These are phyloP conservation scores for Nemania sp. DNA, from an alignment of 2,329 filamentous ascomycete species.

Conservation along the genomic window DNA sequence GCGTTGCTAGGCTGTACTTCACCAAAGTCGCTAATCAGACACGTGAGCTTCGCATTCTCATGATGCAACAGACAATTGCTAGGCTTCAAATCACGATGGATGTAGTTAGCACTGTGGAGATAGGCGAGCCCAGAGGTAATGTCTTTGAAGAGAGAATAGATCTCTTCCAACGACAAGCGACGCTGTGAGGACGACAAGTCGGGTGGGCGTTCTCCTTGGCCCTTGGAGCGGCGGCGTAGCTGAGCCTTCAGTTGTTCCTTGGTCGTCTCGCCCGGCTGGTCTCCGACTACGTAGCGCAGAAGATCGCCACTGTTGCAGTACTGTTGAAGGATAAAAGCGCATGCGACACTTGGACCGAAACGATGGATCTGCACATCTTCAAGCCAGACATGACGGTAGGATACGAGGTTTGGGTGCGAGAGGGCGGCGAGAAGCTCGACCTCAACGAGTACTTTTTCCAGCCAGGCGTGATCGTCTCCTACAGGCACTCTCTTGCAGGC, in stretches of 20 bases:
- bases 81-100: slow-evolving; percentile 94
- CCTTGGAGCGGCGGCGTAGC: slow-evolving; percentile 79
- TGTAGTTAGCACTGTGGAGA: slow-evolving; percentile 87
- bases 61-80: slow-evolving; percentile 90
- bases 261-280: slow-evolving; percentile 63
- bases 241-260: slow-evolving; percentile 89
- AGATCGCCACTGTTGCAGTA: slow-evolving; percentile 96
- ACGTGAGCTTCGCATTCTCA: slow-evolving; percentile 70
- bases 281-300: slow-evolving; percentile 80
- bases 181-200: slow-evolving; percentile 49
- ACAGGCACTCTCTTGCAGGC: slow-evolving; percentile 97
- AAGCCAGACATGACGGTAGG: slow-evolving; percentile 96
- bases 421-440: slow-evolving; percentile 90
- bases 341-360: slow-evolving; percentile 90
- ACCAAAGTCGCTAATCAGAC: slow-evolving; percentile 96
- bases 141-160: slow-evolving; percentile 95
- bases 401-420: slow-evolving; percentile 92
- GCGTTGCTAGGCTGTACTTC: slow-evolving; percentile 88
- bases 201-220: slow-evolving; percentile 66
- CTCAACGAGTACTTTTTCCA: slow-evolving; percentile 90
- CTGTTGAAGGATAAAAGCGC: slow-evolving; percentile 95
- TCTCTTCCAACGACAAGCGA: slow-evolving; percentile 76
- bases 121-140: slow-evolving; percentile 91
- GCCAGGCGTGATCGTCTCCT: slow-evolving; percentile 90
- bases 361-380: slow-evolving; percentile 82